phyloP scores from a whole-genome alignment of 2,329 filamentous ascomycete species.

The Calycina herbarum region DNA sequence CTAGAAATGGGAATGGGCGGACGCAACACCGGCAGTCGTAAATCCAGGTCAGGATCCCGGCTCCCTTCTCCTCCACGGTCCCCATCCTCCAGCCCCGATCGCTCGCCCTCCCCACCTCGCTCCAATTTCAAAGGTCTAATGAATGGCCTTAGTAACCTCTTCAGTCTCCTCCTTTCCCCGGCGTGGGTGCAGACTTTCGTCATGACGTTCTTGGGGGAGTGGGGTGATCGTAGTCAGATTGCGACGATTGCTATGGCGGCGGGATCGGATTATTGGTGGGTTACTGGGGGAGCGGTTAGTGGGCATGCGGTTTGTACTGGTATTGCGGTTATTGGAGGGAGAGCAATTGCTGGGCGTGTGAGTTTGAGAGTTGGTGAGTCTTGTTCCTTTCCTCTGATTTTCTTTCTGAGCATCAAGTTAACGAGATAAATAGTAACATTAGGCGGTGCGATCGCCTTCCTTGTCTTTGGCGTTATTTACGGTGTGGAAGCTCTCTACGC shows the following conservation, averaged over 20 bases:
- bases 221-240: conserved; percentile 97
- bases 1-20: conserved; percentile 74
- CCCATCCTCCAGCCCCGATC: conserved; percentile 72
- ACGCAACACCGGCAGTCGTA: conserved; percentile 56
- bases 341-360: conserved; percentile 88
- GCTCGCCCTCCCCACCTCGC: conserved; percentile 43
- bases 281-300: conserved; percentile 81
- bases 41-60: conserved; percentile 71
- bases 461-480: conserved; percentile 91
- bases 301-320: conserved; percentile 91
- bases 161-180: conserved; percentile 84
- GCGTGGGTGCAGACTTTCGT: conserved; percentile 99
- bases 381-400: background rate
- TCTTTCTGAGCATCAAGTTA: conserved; percentile 19
- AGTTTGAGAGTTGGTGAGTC: conserved; percentile 93
- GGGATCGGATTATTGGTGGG: conserved; percentile 98
- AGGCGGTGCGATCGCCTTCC: conserved; percentile 85
- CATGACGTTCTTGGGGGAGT: conserved; percentile 98
- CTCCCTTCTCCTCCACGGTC: conserved; percentile 80
- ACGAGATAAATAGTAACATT: conserved; percentile 70
- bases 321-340: conserved; percentile 85
- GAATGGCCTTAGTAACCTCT: conserved; percentile 79
- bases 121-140: conserved; percentile 46
- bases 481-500: conserved; percentile 72
- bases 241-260: conserved; percentile 99